Evolutionary conservation across 2,329 filamentous ascomycete genomes (phyloP), one percentile per base, ranked within the genome.

Genomic region (Aspergillus hortae): DNA sequence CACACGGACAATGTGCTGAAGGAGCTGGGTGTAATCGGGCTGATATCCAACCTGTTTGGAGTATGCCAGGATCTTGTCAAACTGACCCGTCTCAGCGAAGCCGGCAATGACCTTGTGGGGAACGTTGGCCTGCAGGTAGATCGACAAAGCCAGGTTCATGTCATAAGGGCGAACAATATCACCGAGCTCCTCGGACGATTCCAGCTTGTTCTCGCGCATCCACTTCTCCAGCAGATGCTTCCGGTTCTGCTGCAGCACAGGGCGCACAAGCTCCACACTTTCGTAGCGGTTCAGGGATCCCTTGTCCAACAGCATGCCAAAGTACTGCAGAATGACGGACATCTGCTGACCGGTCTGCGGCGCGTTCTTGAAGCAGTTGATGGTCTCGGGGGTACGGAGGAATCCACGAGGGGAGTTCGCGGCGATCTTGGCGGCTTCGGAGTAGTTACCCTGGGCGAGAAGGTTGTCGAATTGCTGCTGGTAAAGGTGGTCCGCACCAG

Each of bases 141-240:
- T 91, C 54, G 79, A 82, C 52, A 99, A 79, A 25, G 95, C 94
- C 67, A 97, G 81, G 68, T 87, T 87, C 65, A 95, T 80, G 68
- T 99, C 94, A 64, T 96, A 90, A 17, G 88, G 82, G 44, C 94
- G 89, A 46, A 97, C 89, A 64, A 96, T 84, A 70, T 99, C 95
- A 77, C 94, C 94, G 46, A 99, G 84, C 73, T 96, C 90, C 76
- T 99, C 94, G 0, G 94, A 97, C 75, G 89, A 92, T 70, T 95
- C 90, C 41, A 99, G 82, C 79, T 99, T 99, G 74, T 90, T 88
- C 75, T 97, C 94, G 67, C 88, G 88, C 72, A 97, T 83, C 95
- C 95, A 99, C 75, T 99, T 99, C 76, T 97, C 94, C 25, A 99
- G 82, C 23, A 99, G 78, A 67, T 97, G 90, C 77, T 96, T 97